Percentiles rank a stretch among this genome's conserved stretches.
These are phyloP conservation scores for Microstegium vimineum DNA, from an alignment of 176 grass and related monocot species.

Conservation along the genomic window DNA sequence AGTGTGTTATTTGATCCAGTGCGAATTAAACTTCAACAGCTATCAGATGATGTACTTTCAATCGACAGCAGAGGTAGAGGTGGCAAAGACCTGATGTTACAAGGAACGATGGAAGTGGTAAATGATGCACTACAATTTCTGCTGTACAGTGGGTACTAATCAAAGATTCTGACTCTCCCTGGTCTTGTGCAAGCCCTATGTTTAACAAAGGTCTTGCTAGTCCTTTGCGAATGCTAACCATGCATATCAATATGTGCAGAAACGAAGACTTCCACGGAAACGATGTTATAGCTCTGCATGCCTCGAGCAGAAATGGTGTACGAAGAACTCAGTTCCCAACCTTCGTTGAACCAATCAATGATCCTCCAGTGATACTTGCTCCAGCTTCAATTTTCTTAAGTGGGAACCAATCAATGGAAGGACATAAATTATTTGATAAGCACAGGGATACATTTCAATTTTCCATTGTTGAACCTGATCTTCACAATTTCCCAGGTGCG, in stretches of 20 bases:
- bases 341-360: constrained; percentile 68
- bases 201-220: neutral
- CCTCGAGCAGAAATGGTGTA: constrained; percentile 48
- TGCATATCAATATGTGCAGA: constrained; percentile 42
- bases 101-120: constrained; percentile 50
- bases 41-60: constrained; percentile 36
- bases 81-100: constrained; percentile 45
- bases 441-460: constrained; percentile 60
- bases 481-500: constrained; percentile 64
- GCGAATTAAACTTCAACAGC: constrained; percentile 53
- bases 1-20: constrained; percentile 61
- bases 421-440: constrained; percentile 61
- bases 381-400: constrained; percentile 58
- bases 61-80: constrained; percentile 32
- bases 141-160: constrained; percentile 66
- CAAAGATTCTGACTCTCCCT: neutral
- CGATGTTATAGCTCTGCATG: constrained; percentile 55
- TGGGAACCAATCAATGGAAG: constrained; percentile 45
- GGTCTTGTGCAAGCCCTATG: neutral
- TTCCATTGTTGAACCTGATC: constrained; percentile 62
- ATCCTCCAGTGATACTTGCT: constrained; percentile 61
- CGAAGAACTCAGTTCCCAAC: constrained; percentile 40
- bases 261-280: constrained; percentile 70
- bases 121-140: constrained; percentile 57
- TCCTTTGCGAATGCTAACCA: neutral